phyloP scores from a whole-genome alignment of 2,329 filamentous ascomycete species.

The Neofusicoccum sp. region DNA sequence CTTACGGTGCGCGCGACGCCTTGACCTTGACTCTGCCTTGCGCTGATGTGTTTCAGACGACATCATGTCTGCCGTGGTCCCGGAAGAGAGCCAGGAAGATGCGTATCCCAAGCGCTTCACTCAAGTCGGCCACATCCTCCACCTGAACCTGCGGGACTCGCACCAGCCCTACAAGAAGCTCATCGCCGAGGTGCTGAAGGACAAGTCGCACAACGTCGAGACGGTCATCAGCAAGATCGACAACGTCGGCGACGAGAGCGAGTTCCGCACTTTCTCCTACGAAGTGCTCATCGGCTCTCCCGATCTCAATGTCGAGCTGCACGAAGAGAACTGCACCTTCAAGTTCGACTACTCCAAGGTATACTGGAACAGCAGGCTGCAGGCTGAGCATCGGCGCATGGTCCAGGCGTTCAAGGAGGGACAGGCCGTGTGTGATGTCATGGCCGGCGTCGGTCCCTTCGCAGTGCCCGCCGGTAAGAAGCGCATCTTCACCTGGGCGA shows the following conservation, averaged over 20 bases:
- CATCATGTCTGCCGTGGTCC: constrained; percentile 77
- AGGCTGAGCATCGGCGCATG: constrained; percentile 82
- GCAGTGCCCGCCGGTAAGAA: constrained; percentile 88
- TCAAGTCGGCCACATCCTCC: constrained; percentile 83
- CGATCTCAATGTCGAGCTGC: constrained; percentile 79
- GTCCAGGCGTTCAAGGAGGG: constrained; percentile 71
- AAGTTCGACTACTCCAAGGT: constrained; percentile 93
- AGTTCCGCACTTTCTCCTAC: constrained; percentile 89
- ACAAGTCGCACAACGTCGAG: constrained; percentile 75
- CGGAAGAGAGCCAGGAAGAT: constrained; percentile 71
- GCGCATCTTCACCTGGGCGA: constrained; percentile 90
- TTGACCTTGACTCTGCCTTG: background rate
- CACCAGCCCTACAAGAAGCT: constrained; percentile 84
- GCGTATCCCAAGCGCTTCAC: constrained; percentile 86
- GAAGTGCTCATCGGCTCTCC: constrained; percentile 81
- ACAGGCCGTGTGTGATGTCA: constrained; percentile 91
- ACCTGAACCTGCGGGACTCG: constrained; percentile 81
- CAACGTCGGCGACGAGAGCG: constrained; percentile 78
- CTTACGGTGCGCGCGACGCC: constrained; percentile 58
- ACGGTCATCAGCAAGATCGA: constrained; percentile 97
- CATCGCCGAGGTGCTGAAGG: constrained; percentile 79
- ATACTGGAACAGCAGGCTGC: constrained; percentile 94
- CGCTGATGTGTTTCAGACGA: constrained; percentile 57
- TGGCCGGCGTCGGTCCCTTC: constrained; percentile 96
- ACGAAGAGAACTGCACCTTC: constrained; percentile 82